phyloP scores from a whole-genome alignment of 2,329 filamentous ascomycete species.

The Talaromyces amestolkiae region DNA sequence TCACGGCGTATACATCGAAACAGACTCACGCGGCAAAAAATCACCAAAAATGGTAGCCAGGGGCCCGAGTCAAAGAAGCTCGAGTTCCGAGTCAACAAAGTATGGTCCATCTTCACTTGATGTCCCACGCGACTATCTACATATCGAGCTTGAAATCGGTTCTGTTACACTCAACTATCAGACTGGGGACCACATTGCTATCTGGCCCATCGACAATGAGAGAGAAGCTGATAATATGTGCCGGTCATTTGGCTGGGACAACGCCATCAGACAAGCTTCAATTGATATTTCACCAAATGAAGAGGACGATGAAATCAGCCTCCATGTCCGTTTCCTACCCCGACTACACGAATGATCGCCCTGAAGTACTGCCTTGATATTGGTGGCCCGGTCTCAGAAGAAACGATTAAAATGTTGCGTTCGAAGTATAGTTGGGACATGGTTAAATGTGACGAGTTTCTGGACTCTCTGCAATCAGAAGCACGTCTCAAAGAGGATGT shows the following conservation, averaged over 20 bases:
- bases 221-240: background rate
- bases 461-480: background rate
- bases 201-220: background rate
- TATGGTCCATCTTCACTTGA: too few species aligned
- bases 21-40: too few species aligned
- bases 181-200: background rate
- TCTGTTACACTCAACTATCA: background rate
- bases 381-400: background rate
- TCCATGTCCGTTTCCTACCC: background rate
- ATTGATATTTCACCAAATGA: background rate
- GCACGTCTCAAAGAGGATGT: background rate
- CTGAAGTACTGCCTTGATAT: background rate
- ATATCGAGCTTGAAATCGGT: too few species aligned
- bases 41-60: too few species aligned
- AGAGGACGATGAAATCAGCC: background rate
- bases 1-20: too few species aligned
- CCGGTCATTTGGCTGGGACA: background rate
- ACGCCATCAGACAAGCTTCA: background rate
- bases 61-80: too few species aligned
- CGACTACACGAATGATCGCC: background rate
- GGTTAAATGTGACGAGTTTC: background rate
- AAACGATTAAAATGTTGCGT: background rate
- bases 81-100: too few species aligned
- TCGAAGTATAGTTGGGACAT: background rate
- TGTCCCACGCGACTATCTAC: too few species aligned